Conservation (phyloP, 352 stramenopile species). For the Phytopythium boreale region DNA sequence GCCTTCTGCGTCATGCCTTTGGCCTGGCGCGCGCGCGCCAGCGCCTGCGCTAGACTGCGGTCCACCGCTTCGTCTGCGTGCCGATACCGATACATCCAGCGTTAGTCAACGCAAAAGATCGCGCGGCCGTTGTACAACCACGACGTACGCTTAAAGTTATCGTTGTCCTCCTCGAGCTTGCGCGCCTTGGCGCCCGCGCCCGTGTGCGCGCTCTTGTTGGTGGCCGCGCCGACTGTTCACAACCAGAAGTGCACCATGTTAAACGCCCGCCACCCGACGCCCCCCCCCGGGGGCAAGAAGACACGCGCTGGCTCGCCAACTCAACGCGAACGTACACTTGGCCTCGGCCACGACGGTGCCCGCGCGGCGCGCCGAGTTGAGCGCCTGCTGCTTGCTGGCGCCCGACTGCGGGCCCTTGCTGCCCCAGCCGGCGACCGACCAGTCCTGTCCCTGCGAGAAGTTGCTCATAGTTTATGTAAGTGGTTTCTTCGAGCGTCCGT, state of each 20-base stretch:
- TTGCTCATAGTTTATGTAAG: conserved; percentile 36
- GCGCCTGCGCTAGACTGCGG: conserved; percentile 86
- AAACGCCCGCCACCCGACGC: not conserved
- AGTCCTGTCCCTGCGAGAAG: conserved; percentile 79
- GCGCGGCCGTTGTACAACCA: not conserved
- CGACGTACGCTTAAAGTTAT: conserved; percentile 86
- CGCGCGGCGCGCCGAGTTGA: conserved; percentile 70
- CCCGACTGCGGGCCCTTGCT: conserved; percentile 59
- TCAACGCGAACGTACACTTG: conserved; percentile 45
- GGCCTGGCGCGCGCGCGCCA: conserved; percentile 94
- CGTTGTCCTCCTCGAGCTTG: conserved; percentile 90
- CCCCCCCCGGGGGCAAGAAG: not conserved
- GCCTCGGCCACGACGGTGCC: conserved; percentile 73
- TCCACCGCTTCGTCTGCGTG: conserved; percentile 66
- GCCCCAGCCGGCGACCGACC: conserved; percentile 65
- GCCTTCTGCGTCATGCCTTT: conserved; percentile 99
- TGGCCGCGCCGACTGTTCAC: conserved; percentile 52
- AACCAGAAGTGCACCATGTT: not conserved
- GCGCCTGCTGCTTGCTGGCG: conserved; percentile 55
- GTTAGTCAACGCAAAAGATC: no score
- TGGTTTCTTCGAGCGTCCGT: not conserved
- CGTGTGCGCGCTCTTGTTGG: conserved; percentile 87
- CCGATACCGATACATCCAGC: not conserved
- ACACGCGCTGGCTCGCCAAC: not conserved
- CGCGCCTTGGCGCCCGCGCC: conserved; percentile 77